Evolutionary conservation across 1,284 basidiomycete genomes (phyloP), one percentile per base, ranked within the genome.

Genomic region (Naganishia albida): DNA sequence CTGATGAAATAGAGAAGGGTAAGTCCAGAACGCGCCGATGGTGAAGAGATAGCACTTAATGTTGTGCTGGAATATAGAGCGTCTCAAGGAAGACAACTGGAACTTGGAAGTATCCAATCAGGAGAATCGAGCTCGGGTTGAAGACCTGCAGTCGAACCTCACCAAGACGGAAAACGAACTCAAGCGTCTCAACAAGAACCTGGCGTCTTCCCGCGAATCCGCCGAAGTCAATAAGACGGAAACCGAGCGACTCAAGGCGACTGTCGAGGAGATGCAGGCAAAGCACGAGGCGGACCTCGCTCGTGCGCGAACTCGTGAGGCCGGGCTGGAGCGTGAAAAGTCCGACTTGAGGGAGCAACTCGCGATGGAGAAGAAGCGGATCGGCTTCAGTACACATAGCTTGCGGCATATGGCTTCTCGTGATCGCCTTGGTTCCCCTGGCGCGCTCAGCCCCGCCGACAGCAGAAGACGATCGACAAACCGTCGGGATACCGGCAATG

Each of bases 201-300:
- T 97, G 57, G 84, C 87, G 23, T 81, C 84, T 6, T 81, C 89
- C 0, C 87, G 90, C 39, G 91, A 95, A 74, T 78, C 87, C 1
- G 84, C 86, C 49, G 94, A 98, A 73, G 84, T 87, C 46, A 87
- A 92, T 80, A 93, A 94, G 80, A 88, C 86, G 67, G 92, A 97
- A 74, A 81, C 85, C 4, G 93, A 98, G 70, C 86, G 87, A 20
- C 83, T 91, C 63, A 83, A 86, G 63, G 82, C 81, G 55, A 78
- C 85, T 8, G 78, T 86, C 34, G 87, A 89, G 63, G 89, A 91
- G 56, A 82, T 93, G 75, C 92, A 90, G 77, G 85, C 86, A 62
- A 91, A 93, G 77, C 93, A 97, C 75, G 95, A 85, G 70, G 93
- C 92, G 3, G 92, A 96, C 69, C 86, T 95, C 66, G 94, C 94